Conservation (phyloP, 257 asterid genomes). For the Nicotiana paniculata region DNA sequence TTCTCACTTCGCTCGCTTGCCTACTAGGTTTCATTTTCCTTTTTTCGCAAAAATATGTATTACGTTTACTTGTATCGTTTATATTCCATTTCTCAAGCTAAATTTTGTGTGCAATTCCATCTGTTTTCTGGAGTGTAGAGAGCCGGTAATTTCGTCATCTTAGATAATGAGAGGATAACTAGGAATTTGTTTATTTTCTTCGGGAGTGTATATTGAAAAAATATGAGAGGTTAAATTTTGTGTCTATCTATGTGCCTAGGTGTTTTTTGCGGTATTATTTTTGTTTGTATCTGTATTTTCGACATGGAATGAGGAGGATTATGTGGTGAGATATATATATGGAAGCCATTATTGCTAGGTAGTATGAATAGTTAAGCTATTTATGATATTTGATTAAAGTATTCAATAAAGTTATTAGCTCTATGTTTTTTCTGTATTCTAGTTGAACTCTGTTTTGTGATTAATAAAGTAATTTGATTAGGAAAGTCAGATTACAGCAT, state of each 20-base stretch:
- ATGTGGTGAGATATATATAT: neutral
- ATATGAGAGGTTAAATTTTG: neutral
- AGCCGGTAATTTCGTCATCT: neutral
- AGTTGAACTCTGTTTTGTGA: neutral
- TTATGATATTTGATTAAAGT: neutral
- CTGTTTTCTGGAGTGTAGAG: neutral
- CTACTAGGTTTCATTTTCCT: constrained; percentile 48
- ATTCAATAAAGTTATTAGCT: neutral
- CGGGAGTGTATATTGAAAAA: neutral
- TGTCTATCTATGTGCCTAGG: neutral
- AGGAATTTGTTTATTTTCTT: neutral
- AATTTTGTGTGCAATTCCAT: neutral
- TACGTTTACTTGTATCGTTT: neutral
- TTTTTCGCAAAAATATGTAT: neutral
- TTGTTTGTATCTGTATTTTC: neutral
- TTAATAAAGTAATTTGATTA: neutral
- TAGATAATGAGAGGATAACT: neutral
- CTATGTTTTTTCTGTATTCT: neutral
- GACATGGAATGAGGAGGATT: neutral
- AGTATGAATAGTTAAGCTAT: neutral
- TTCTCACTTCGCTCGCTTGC: constrained; percentile 82
- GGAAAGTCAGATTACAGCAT: neutral
- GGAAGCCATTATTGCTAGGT: neutral
- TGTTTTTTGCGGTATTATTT: neutral
- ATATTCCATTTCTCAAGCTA: neutral